Evolutionary conservation across 306 rosid species (phyloP), one percentile per base, ranked within the genome.

Genomic region (Alnus glutinosa): DNA sequence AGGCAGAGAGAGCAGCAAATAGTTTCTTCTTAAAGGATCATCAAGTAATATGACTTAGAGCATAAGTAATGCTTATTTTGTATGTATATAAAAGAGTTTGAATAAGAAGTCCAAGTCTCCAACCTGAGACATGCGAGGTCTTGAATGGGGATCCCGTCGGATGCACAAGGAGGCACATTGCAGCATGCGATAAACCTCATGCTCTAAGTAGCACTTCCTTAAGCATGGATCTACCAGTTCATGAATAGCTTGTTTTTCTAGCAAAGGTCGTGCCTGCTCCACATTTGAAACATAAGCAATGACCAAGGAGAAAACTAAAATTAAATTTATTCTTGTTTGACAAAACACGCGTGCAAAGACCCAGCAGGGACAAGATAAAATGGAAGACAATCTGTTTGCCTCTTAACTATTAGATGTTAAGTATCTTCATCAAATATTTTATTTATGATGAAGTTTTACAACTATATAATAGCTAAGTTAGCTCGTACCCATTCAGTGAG

Each of bases 101-200:
- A 52, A 74, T 28, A 51, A 37, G 23, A 4, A 49, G 46, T 39
- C 77, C 7, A 39, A 62, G 34, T 34, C 73, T 70, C 82, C 13
- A 70, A 95, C 98, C 98, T 91, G 98, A 75, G 99, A 95, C 96
- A 93, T 93, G 58, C 98, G 90, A 47, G 97, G 99, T 84, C 99
- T 87, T 59, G 84, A 79, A 73, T 85, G 89, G 70, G 94, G 94
- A 49, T 91, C 97, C 4, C 85, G 79, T 75, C 85, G 75, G 58
- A 95, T 90, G 84, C 99, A 93, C 86, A 91, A 79, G 66, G 93
- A 90, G 13, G 93, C 94, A 58, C 99, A 95, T 70, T 80, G 88
- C 85, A 95, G 83, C 94, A 95, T 89, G 67, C 90, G 89, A 72
- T 69, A 55, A 75, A 92, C 90, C 81, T 95, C 97, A 77, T 89